Evolutionary conservation across 768 basidiomycete species (phyloP), one percentile per base, ranked within the genome.

Genomic region (Chalciporus piperatus): DNA sequence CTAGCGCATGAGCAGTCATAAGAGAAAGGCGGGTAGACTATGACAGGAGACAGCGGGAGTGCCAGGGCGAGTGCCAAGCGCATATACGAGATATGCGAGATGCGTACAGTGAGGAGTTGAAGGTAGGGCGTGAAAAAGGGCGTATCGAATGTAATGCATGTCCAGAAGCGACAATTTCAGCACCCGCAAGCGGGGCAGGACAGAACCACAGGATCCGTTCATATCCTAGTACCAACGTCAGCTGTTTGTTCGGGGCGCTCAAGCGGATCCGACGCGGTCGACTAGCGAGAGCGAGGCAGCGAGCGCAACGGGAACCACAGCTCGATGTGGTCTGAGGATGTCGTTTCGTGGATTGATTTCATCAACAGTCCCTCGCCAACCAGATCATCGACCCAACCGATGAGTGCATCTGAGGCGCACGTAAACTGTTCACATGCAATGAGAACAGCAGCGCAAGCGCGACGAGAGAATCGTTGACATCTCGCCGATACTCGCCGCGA

Each of bases 231-330:
- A 38, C 39, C 55, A 42, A 50, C 56, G 46, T 43, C 56, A 47
- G 43, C 52, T 23, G 50, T 44, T 41, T 19, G 48, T 33, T 58
- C 60, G 3, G 49, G 59, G 54, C 58, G 54, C 64, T 67, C 64
- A 57, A 69, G 52, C 57, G 17, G 41, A 57, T 47, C 52, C 67
- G 48, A 45, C 57, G 52, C 33, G 7, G 42, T 63, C 70, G 73
- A 66, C 75, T 76, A 65, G 76, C 74, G 70, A 70, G 57, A 56
- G 54, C 65, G 57, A 49, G 50, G 54, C 45, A 54, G 68, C 63
- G 54, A 65, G 58, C 63, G 33, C 58, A 49, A 50, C 51, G 14
- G 41, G 57, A 56, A 38, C 61, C 35, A 41, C 28, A 48, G 28
- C 44, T 45, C 32, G 54, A 45, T 0, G 33, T 33, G 30, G 37